Conservation (phyloP, 2,329 filamentous ascomycete species). For the Cladophialophora carrionii region DNA sequence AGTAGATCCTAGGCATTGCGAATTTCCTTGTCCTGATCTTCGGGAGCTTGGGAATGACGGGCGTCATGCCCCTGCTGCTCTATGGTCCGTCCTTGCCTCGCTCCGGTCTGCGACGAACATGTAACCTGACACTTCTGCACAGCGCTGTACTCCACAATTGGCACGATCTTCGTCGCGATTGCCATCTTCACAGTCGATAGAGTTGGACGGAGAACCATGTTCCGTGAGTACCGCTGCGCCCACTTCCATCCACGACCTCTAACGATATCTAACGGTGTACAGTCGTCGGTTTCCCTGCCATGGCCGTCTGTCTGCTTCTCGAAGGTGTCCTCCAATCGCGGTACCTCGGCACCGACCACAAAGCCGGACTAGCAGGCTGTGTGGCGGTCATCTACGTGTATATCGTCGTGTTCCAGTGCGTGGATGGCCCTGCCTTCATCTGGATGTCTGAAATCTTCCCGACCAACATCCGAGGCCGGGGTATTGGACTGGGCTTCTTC, state of each 20-base stretch:
- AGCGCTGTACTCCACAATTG: conserved; percentile 56
- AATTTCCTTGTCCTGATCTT: conserved; percentile 50
- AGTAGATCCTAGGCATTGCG: conserved; percentile 38
- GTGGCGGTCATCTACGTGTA: conserved; percentile 49
- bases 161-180: conserved; percentile 63
- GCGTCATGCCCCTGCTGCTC: conserved; percentile 49
- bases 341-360: conserved; percentile 44
- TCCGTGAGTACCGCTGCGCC: conserved; percentile 23
- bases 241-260: not conserved
- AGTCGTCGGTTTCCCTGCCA: conserved; percentile 41
- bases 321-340: conserved; percentile 44
- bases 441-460: conserved; percentile 33
- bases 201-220: conserved; percentile 62
- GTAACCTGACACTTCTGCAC: conserved; percentile 2
- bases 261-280: not conserved
- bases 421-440: conserved; percentile 53
- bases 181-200: conserved; percentile 71
- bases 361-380: conserved; percentile 43
- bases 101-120: not conserved
- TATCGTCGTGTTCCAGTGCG: conserved; percentile 43
- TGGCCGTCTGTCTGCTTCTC: conserved; percentile 47
- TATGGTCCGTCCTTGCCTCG: conserved; percentile 38
- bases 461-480: conserved; percentile 28
- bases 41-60: conserved; percentile 43
- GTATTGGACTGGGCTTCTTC: conserved; percentile 28